Base-by-base conservation (phyloP, 108 stramenopile genomes). In the Nitzschia sp. region DNA sequence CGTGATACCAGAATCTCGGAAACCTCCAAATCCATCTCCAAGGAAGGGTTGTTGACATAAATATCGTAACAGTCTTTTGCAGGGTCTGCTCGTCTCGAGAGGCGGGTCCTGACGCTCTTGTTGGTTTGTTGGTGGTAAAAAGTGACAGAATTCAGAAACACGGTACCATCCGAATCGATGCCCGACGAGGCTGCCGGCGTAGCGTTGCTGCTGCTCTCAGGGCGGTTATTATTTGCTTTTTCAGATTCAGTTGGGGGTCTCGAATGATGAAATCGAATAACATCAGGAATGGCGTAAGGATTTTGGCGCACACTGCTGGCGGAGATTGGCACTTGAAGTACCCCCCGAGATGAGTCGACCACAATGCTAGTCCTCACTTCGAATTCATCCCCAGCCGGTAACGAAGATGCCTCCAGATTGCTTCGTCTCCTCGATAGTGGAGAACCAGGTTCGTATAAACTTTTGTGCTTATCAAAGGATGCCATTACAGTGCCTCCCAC, bases 41-140 rank as follows among this genome's bases (percentile, higher is more conserved):
- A 36, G 8, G 66, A 47, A 11, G 88, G 88, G 65, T 89, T 89
- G 59, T 74, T 69, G 56, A 89, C 63, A 45, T 76, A 83, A 6
- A 86, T 35, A 56, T 86, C 73, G 53, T 76, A 86, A 46, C 80
- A 80, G 53, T 80, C 80, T 41, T 46, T 45, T 17, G 27, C 61
- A 11, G 66, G 48, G 21, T 50, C 48, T 21, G 48, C 13, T 16
- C 19, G 9, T 22, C 48, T 50, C 4, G 48, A 50, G 17, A 21
- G 38, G 38, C 64, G 31, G 9, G 27, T 25, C 4, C 26, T 44
- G 50, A 15, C 13, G n/a, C 38, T 27, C 16, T n/a, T 13, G 3
- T 6, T 58, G 15, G 27, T 41, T 1, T 21, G 31, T 13, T 31
- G 17, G 55, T 59, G 36, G 22, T 35, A 33, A 26, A 50, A 23